A percentile compares a stretch with the other conserved stretches of the same genome.
Evolutionary conservation across 2,329 filamentous ascomycete species (phyloP).

Genomic region (Zasmidium angulare): DNA sequence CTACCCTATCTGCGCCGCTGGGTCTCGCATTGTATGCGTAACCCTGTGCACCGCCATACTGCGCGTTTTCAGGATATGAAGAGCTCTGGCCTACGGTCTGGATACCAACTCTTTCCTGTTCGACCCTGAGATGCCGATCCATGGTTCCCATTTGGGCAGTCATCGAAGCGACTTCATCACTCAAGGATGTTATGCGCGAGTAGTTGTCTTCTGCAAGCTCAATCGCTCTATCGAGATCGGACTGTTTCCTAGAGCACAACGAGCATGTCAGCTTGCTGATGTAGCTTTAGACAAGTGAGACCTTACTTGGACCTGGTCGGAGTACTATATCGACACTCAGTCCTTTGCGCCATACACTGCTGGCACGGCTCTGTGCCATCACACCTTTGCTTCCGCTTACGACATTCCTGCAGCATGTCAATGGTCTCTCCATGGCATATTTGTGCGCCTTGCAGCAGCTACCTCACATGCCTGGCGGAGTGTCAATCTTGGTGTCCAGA

Average conservation of each 20-base stretch:
- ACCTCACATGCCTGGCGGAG: constrained; percentile 70
- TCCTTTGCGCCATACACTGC: constrained; percentile 20
- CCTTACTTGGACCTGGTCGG: constrained; percentile 22
- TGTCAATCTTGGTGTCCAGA: not conserved
- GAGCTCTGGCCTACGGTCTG: not conserved
- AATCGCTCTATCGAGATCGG: constrained; percentile 22
- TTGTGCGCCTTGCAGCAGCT: not conserved
- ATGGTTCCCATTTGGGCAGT: constrained; percentile 17
- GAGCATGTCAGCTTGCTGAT: not conserved
- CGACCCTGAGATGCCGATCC: constrained; percentile 17
- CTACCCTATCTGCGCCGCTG: not conserved
- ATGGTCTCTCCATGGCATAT: not conserved
- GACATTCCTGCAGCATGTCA: constrained; percentile 67
- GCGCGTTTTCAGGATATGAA: not conserved
- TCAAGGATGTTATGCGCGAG: constrained; percentile 17
- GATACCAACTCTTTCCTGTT: not conserved
- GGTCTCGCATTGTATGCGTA: not conserved
- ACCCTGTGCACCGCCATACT: not conserved
- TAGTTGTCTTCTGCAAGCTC: constrained; percentile 22
- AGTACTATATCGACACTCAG: constrained; percentile 22
- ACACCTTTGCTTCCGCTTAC: constrained; percentile 95
- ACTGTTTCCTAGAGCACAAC: constrained; percentile 18
- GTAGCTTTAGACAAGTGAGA: not conserved
- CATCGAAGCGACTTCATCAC: too few species aligned
- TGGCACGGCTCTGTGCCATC: constrained; percentile 66